Evolutionary conservation across 73 alveolate species (phyloP).

Genomic region (Blepharisma japonicum): DNA sequence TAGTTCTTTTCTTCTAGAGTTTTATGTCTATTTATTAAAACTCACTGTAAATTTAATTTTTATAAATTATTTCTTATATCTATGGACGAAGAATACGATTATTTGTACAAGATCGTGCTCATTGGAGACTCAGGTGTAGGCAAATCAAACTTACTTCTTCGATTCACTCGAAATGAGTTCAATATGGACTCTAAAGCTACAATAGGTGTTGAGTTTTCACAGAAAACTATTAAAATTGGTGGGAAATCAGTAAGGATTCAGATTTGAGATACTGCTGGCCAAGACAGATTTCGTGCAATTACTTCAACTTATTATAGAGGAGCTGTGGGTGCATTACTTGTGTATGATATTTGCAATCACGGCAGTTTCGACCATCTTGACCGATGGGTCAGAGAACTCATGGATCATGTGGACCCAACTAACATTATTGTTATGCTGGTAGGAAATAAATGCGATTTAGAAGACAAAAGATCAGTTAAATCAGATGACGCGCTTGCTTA

Average conservation of each 20-base stretch:
- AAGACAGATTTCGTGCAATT: conserved; percentile 59
- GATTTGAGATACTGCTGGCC: conserved; percentile 91
- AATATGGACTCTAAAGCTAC: conserved; percentile 49
- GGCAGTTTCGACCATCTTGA: conserved; percentile 18
- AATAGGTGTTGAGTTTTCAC: conserved; percentile 63
- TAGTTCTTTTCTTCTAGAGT: no score
- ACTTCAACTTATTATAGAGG: conserved; percentile 42
- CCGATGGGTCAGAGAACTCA: conserved; percentile 10
- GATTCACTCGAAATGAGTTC: conserved; percentile 54
- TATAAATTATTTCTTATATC: neutral
- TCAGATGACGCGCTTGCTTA: conserved; percentile 8
- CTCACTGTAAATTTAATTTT: no score
- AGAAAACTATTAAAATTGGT: conserved; percentile 37
- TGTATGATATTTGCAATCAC: conserved; percentile 33
- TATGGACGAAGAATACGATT: conserved; percentile 43
- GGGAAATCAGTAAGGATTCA: conserved; percentile 28
- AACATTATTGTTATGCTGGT: conserved; percentile 1
- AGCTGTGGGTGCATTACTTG: conserved; percentile 46
- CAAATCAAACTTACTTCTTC: conserved; percentile 50
- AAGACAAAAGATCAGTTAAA: conserved; percentile 12
- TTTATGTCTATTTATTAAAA: no score
- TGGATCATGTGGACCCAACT: conserved; percentile 21
- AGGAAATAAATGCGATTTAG: conserved; percentile 28
- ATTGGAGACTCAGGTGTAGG: conserved; percentile 79
- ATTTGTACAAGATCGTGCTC: conserved; percentile 62